Evolutionary conservation across 345 rosid species (phyloP), one percentile per base, ranked within the genome.

Genomic region (Acer campestre): DNA sequence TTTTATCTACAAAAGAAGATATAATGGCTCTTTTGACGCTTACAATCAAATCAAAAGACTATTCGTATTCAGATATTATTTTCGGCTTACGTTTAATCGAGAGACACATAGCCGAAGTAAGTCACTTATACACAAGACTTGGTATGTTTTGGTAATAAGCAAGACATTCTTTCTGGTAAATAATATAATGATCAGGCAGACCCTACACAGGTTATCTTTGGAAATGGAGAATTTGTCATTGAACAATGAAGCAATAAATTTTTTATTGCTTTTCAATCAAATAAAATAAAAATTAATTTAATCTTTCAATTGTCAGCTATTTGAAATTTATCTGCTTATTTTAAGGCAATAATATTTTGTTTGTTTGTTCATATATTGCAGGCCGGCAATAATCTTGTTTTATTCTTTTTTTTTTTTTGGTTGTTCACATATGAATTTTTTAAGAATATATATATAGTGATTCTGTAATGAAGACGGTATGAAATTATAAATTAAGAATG

Each of bases 221-320:
- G 74, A 76, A 81, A 75, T 68, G 78, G 80, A 70, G 78, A 75
- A 75, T 78, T 42, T 78, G 80, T 64, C 82, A 67, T 58, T 70
- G 74, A 70, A 80, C 9, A 70, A 13, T 44, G 63, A 7, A 71
- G 10, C 80, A 72, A 61, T 42, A 55, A 78, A 68, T 70, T 78
- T 68, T 81, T 64, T 31, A 65, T 64, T 74, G 10, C 62, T 55
- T 76, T 64, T 68, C 38, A 48, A 48, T 67, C 12, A 48, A 38
- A 2, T 58, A 44, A 61, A 10, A 58, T 10, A 70, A 20, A 58
- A 23, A 11, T 25, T 18, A 9, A 20, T 27, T 68, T 44, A 46
- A 75, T 61, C 16, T 35, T 44, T 29, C 62, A 42, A 12, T 67
- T 71, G 80, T 55, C 75, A 68, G 83, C 70, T 75, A 46, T 73